These are phyloP conservation scores for Thuidium tamariscinum DNA, from an alignment of 225 moss, liverwort and hornwort genomes.

Conservation along the genomic window DNA sequence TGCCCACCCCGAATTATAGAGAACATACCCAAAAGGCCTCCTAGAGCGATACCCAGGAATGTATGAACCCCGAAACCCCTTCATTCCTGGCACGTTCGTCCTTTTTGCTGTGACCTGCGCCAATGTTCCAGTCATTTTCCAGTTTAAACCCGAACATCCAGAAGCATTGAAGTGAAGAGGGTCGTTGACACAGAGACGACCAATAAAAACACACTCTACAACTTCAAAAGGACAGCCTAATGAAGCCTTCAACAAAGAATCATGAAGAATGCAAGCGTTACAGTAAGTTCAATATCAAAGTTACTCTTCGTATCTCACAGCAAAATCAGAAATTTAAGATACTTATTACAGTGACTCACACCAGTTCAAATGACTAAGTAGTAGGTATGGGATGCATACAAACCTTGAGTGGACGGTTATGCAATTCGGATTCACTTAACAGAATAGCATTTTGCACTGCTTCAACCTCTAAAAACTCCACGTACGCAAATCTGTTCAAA, in stretches of 20 bases:
- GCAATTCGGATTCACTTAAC: conserved; percentile 78
- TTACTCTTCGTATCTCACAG: background rate
- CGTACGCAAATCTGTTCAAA: conserved; percentile 62
- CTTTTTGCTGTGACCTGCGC: conserved; percentile 77
- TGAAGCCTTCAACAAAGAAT: background rate
- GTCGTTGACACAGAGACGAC: background rate
- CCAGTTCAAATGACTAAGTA: background rate
- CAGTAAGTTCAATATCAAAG: background rate
- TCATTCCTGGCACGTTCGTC: conserved; percentile 88
- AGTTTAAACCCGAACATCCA: background rate
- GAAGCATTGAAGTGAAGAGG: background rate
- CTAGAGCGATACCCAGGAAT: conserved; percentile 82
- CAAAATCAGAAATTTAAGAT: background rate
- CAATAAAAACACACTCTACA: background rate
- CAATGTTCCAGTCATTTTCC: background rate
- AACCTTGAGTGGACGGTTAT: conserved; percentile 84
- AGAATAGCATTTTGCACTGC: conserved; percentile 83
- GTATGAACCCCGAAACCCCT: conserved; percentile 68
- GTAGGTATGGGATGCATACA: background rate
- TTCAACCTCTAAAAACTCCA: conserved; percentile 87
- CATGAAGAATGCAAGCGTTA: background rate
- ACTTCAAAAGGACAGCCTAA: background rate
- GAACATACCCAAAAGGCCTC: conserved; percentile 92
- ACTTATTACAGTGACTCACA: background rate
- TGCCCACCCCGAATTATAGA: conserved; percentile 60